These are phyloP conservation scores for Populus hybrid DNA, from an alignment of 441 rosid species.

Conservation along the genomic window DNA sequence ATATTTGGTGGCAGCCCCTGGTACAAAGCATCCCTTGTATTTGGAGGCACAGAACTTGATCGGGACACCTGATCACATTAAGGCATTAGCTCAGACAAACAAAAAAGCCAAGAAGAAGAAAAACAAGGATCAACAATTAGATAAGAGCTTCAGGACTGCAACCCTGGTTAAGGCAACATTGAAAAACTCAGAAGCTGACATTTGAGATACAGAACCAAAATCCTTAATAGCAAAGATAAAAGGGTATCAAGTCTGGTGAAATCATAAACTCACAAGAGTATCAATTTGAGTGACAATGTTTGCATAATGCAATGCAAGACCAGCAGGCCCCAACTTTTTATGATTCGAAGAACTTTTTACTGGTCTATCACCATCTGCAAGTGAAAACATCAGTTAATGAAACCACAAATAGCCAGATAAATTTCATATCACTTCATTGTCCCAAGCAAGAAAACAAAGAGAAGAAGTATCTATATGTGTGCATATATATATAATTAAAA, in stretches of 20 bases:
- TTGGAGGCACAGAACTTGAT: slow-evolving; percentile 88
- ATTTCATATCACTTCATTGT: neutral
- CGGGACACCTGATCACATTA: slow-evolving; percentile 75
- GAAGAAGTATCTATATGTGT: neutral
- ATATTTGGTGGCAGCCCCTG: slow-evolving; percentile 93
- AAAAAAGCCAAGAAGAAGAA: neutral
- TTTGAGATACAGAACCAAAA: neutral
- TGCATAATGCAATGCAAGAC: slow-evolving; percentile 98
- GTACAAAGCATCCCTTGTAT: slow-evolving; percentile 91
- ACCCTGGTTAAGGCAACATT: neutral
- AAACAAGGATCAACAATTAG: neutral
- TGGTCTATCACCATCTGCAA: slow-evolving; percentile 70
- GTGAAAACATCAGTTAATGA: slow-evolving; percentile 5
- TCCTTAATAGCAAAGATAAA: neutral
- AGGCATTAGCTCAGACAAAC: slow-evolving; percentile 19
- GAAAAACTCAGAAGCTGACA: slow-evolving; percentile 4
- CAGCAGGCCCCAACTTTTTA: slow-evolving; percentile 81
- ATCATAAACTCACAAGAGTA: slow-evolving; percentile 70
- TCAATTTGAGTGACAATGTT: slow-evolving; percentile 92
- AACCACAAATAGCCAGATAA: neutral
- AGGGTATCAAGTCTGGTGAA: slow-evolving; percentile 15
- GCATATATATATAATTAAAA: neutral
- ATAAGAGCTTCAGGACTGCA: neutral
- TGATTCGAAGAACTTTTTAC: slow-evolving; percentile 40
- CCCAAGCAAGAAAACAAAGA: neutral